These are phyloP conservation scores for Cucumis hystrix DNA, from an alignment of 306 rosid genomes.

Conservation along the genomic window DNA sequence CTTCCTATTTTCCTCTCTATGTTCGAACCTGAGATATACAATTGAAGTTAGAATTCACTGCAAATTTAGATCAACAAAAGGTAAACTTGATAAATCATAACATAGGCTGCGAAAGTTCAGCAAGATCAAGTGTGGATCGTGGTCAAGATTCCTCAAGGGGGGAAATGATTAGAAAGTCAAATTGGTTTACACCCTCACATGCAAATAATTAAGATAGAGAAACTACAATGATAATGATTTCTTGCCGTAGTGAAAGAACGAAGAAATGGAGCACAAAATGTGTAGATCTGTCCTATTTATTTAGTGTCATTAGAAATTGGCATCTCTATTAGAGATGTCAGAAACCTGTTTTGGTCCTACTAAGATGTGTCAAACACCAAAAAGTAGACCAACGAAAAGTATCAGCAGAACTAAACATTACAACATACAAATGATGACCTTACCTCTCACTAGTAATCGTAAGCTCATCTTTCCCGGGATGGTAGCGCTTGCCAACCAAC, in stretches of 20 bases:
- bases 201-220: background rate
- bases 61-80: background rate
- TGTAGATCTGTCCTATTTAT: background rate
- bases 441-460: slow-evolving; percentile 89
- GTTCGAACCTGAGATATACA: slow-evolving; percentile 48
- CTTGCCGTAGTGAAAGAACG: background rate
- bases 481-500: slow-evolving; percentile 84
- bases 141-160: background rate
- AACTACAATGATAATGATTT: background rate
- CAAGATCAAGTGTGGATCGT: background rate
- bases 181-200: background rate
- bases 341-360: background rate
- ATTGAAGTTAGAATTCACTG: background rate
- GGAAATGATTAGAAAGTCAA: background rate
- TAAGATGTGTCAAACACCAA: background rate
- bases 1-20: slow-evolving; percentile 92
- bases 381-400: background rate
- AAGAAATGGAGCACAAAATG: background rate
- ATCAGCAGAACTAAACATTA: background rate
- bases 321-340: background rate
- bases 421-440: background rate
- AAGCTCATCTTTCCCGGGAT: slow-evolving; percentile 90
- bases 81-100: background rate
- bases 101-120: background rate
- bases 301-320: background rate